Evolutionary conservation across 805 yeast species (phyloP), one percentile per base, ranked within the genome.

Genomic region (Candida ulmi): DNA sequence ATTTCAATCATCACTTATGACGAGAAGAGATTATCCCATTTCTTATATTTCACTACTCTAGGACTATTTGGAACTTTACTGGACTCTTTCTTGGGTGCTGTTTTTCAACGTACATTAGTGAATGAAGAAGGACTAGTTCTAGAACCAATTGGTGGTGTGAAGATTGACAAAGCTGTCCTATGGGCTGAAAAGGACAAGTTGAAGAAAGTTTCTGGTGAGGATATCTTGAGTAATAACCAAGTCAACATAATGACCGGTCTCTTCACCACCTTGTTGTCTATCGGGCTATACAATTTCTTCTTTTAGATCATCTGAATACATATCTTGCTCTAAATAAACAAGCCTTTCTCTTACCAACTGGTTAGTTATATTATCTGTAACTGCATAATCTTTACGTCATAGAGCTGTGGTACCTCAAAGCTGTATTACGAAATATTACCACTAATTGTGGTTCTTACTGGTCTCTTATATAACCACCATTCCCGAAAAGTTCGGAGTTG

Each of bases 71-170:
- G 74, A 0, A 58, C 65, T 4, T 23, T 69, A 4, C 32, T 63
- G 11, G 75, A 69, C 44, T 69, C 75, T 1, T 11, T 68, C 1
- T 43, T 69, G 8, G 75, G 75, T 0, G 70, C 75, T 5, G 27
- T 61, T 3, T 45, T 67, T 16, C 74, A 69, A 43, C 41, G 46
- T 11, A 59, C 72, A 1, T 55, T 62, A 9, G 57, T 60, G 23
- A 63, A 65, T 38, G 48, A 48, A 8, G 68, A 47, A 15, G 60
- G 61, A 0, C 29, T 48, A 26, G 41, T 60, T 3, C 30, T 60
- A 18, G 64, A 58, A 28, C 47, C 55, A 4, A 21, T 62, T 17
- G 61, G 61, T 33, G 69, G 72, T 24, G 54, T 51, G 4, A 66
- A 62, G 34, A 55, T 60, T 6, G 58, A 54, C 3, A 51, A 55